Percentiles rank a stretch among this genome's conserved stretches.
Evolutionary conservation across 1,139 yeast species (phyloP).

Genomic region (Scheffersomyces parashehatae): DNA sequence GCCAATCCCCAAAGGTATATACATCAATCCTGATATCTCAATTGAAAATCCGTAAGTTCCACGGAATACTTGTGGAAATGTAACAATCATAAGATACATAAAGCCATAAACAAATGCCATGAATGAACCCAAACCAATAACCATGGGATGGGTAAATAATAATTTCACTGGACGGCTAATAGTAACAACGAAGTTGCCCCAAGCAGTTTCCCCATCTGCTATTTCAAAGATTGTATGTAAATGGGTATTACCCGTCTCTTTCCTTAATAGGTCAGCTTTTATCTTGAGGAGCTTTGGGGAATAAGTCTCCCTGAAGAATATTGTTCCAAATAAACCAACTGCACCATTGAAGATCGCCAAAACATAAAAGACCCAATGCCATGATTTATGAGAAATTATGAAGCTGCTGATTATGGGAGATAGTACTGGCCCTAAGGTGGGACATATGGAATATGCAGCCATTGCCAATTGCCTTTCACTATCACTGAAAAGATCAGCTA

Average conservation of each 20-base stretch:
- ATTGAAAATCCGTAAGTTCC: constrained; percentile 44
- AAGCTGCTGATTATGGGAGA: constrained; percentile 38
- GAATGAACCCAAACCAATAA: constrained; percentile 57
- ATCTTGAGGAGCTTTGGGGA: constrained; percentile 52
- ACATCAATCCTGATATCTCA: constrained; percentile 61
- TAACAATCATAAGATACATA: constrained; percentile 59
- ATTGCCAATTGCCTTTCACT: constrained; percentile 54
- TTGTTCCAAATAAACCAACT: constrained; percentile 43
- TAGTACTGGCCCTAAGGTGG: constrained; percentile 43
- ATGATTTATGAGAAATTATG: constrained; percentile 26
- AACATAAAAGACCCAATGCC: constrained; percentile 70
- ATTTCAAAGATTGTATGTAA: constrained; percentile 60
- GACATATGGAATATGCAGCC: constrained; percentile 61
- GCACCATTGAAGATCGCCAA: constrained; percentile 55
- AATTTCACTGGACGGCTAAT: constrained; percentile 56
- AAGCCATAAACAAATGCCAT: constrained; percentile 68
- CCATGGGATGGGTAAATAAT: constrained; percentile 60
- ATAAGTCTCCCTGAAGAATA: constrained; percentile 56
- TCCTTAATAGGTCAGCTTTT: constrained; percentile 47
- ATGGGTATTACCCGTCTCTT: constrained; percentile 53
- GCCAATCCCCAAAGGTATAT: constrained; percentile 55
- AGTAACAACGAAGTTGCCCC: constrained; percentile 33
- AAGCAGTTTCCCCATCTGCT: constrained; percentile 33
- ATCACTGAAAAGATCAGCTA: constrained; percentile 63
- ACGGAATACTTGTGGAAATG: constrained; percentile 56